Base-by-base conservation (phyloP, 2,329 filamentous ascomycete genomes). In the Penicillium sclerotiorum region DNA sequence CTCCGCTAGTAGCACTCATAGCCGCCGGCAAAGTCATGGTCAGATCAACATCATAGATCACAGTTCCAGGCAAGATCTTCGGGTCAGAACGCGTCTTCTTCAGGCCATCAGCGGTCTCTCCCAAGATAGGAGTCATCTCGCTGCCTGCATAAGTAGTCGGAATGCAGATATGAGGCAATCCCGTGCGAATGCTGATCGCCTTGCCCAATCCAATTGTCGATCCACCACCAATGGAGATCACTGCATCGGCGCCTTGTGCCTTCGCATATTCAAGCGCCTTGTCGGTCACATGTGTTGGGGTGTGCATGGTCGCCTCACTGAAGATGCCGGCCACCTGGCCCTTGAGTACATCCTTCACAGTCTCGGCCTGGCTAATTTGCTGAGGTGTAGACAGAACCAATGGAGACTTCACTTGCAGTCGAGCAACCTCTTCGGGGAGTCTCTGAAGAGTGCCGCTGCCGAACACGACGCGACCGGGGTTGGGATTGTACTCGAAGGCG, bases 101-200 rank as follows among this genome's bases (percentile, higher is more conserved):
- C 50, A 73, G 62, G 0, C 83, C 82, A 45, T 80, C 75, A 11
- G 74, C 71, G 0, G 82, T 86, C 68, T 87, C 82, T 2, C 84
- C 84, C 11, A 87, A 68, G 39, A 86, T 84, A 0, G 83, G 80
- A 3, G 84, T 86, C 77, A 87, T 83, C 61, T 87, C 84, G 52
- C 79, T 82, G 3, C 81, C 81, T 5, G 81, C 78, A 60, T 84
- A 85, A 1, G 81, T 83, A 2, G 81, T 84, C n/a, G 82, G 80
- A 41, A 85, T 79, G 58, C 80, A 83, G 36, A 84, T 77, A 59
- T 84, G 81, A 17, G 79, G 79, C 27, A 84, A 69, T 0, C 73
- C 74, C 27, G 80, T 82, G 35, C 78, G 74, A 40, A 79, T 68
- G 39, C 75, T 76, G 52, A 84, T 76, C 1, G 80, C 81, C 58